Evolutionary conservation across 106 monocot species (phyloP).

Genomic region (Ottelia alismoides): DNA sequence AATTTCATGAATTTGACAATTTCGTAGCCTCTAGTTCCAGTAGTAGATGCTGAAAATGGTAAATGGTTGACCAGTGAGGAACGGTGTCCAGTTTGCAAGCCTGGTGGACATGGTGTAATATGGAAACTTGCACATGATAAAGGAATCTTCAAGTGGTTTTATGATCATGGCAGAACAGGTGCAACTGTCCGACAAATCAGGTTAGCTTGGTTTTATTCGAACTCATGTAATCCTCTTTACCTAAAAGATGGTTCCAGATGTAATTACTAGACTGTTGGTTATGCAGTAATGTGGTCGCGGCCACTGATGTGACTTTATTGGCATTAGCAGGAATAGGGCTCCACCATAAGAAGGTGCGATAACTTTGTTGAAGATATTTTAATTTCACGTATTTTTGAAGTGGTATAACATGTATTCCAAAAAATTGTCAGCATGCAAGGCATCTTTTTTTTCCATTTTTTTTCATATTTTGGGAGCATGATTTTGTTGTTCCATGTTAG

Average conservation of each 20-base stretch:
- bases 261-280: background rate
- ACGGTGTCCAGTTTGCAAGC: conserved; percentile 62
- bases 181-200: conserved; percentile 98
- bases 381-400: no score
- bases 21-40: conserved; percentile 81
- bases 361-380: no score
- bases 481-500: no score
- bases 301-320: conserved; percentile 91
- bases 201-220: conserved; percentile 19
- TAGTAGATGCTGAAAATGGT: conserved; percentile 74
- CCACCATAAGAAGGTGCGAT: conserved; percentile 58
- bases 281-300: conserved; percentile 95
- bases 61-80: conserved; percentile 61
- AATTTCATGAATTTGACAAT: no score
- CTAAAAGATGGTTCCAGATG: background rate
- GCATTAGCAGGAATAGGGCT: conserved; percentile 85
- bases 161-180: conserved; percentile 68
- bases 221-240: background rate
- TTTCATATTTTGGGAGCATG: no score
- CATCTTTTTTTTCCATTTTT: no score
- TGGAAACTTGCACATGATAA: conserved; percentile 97
- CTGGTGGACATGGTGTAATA: conserved; percentile 97
- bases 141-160: conserved; percentile 89
- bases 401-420: no score
- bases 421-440: no score